Base-by-base conservation (phyloP, 352 stramenopile genomes). In the Pythium sp. region DNA sequence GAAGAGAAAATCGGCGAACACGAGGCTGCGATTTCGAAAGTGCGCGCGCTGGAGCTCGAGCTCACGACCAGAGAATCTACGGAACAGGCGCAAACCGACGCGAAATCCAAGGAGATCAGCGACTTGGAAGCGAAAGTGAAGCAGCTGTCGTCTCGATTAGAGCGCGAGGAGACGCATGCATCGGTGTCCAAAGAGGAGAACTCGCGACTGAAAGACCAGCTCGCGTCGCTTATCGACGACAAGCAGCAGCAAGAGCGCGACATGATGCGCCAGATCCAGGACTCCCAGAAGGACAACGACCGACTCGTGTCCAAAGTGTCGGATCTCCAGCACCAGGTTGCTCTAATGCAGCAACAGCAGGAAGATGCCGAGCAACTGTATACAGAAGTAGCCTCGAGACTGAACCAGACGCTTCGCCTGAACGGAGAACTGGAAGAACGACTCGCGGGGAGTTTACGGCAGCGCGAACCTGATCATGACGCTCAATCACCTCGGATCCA, bases 161-260 rank as follows among this genome's bases (percentile, higher is more conserved):
- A 76, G 46, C 75, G 82, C 63, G 77, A 86, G 51, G 78, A 90
- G 54, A 77, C 78, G 14, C 77, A 75, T 28, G 75, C 77, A 3
- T 38, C 83, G 3, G 75, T 91, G 11, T 73, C 88, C 15, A 72
- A 82, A 46, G 80, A 91, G 46, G 84, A 93, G 51, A 90, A 90
- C 26, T 75, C 69, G 12, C 63, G 76, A 0, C 41, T 93, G 20
- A 80, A 74, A 20, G 70, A 84, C 7, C 81, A 91, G 58, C 57
- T 93, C 26, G 64, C 65, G 0, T 65, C 76, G 5, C 67, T 87
- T 15, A 38, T 78, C 8, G 62, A 82, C 49, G 76, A 90, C 14
- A 86, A 86, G 55, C 75, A 89, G 58, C 72, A 86, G 43, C 79
- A 81, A 24, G 76, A 91, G 54, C 68, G 62, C 20, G 73, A 87